Evolutionary conservation across 2,329 filamentous ascomycete species (phyloP), one percentile per base, ranked within the genome.

Genomic region (Monosporascus sp.): DNA sequence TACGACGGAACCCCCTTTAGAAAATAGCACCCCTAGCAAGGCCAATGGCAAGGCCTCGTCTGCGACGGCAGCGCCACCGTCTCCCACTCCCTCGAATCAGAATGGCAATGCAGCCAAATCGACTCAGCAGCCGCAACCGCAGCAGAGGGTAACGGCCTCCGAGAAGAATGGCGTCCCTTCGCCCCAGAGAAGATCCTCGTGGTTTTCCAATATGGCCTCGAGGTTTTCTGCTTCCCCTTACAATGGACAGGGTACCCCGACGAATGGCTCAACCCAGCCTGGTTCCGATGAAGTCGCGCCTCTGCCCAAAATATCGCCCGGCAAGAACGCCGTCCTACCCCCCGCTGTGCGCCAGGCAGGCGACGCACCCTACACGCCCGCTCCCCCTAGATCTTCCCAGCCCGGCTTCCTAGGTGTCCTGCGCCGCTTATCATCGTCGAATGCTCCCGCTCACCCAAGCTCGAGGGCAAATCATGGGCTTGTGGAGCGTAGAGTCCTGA

Each of bases 171-270:
- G 38, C 25, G 61, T 51, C 54, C 65, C 62, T 49, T 70, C 42
- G 2, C 69, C 74, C 7, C 73, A 76, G 46, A 77, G 83, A 50
- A 81, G 90, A 58, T 86, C 85, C 57, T 96, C 92, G 15, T 99
- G 94, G 94, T 92, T 97, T 65, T 90, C 89, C 52, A 96, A 85
- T 65, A 84, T 97, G 60, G 95, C 90, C 58, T 93, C 90, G 60
- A 97, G 96, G 68, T 96, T 97, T 73, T 91, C 89, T 3, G 84
- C 83, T 27, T 74, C 75, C 18, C 69, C 78, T 57, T 68, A 57
- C 57, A 68, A 62, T 50, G 56, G 65, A 50, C 53, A 59, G 49
- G 48, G 55, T 44, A 37, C 57, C 24, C 38, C 60, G 54, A 51
- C 61, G 60, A 50, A 68, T 31, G 70, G 69, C 31, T 51, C 69